Percentiles rank a stretch among this genome's conserved stretches.
phyloP scores from a whole-genome alignment of 148 eudicot genomes.

The Silene uniflora region DNA sequence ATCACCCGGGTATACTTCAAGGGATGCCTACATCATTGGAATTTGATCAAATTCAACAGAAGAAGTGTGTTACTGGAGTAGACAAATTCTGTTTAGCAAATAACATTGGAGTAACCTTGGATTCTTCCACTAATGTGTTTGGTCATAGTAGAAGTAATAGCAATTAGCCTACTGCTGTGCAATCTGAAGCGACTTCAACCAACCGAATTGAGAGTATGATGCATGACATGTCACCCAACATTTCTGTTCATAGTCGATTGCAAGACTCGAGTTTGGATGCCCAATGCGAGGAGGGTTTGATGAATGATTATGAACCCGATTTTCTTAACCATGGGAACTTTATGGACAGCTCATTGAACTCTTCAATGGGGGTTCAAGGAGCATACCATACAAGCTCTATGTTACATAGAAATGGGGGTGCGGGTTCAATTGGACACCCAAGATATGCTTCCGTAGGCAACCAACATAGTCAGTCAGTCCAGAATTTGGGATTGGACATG shows the following conservation, averaged over 20 bases:
- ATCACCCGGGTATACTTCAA: slow-evolving; percentile 45
- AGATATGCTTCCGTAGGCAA: slow-evolving; percentile 27
- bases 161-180: slow-evolving; percentile 39
- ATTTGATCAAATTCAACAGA: slow-evolving; percentile 38
- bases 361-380: slow-evolving; percentile 30
- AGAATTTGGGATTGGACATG: slow-evolving; percentile 26
- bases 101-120: slow-evolving; percentile 28
- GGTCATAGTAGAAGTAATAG: slow-evolving; percentile 32
- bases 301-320: slow-evolving; percentile 23
- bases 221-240: slow-evolving; percentile 20
- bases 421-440: slow-evolving; percentile 25
- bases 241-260: slow-evolving; percentile 5
- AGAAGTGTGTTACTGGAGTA: slow-evolving; percentile 6
- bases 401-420: slow-evolving; percentile 17
- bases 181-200: slow-evolving; percentile 30
- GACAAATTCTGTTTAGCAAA: too few species aligned
- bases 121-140: slow-evolving; percentile 30
- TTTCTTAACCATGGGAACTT: slow-evolving; percentile 28
- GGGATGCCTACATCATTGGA: slow-evolving; percentile 51
- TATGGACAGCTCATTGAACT: slow-evolving; percentile 25
- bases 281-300: slow-evolving; percentile 29
- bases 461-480: slow-evolving; percentile 25
- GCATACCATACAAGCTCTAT: slow-evolving; percentile 11
- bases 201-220: slow-evolving; percentile 17
- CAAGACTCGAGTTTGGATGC: slow-evolving; percentile 32